Evolutionary conservation across 2,329 filamentous ascomycete species (phyloP).

Genomic region (Beauveria varroae): DNA sequence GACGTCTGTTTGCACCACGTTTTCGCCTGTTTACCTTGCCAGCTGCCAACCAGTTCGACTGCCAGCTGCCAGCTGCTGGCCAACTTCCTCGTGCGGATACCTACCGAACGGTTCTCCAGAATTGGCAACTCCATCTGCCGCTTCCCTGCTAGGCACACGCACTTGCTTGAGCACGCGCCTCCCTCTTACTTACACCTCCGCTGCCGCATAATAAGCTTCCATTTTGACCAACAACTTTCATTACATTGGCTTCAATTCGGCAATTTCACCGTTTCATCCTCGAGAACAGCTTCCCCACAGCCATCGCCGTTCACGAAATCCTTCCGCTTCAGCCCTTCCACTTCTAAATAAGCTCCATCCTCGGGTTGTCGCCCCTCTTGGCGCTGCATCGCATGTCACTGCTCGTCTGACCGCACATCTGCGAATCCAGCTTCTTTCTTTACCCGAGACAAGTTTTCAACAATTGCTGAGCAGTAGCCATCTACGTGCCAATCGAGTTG

Average conservation of each 20-base stretch:
- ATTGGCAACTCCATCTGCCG: conserved; percentile 7
- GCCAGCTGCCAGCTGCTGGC: background rate
- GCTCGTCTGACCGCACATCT: background rate
- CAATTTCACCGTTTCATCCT: background rate
- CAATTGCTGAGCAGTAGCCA: background rate
- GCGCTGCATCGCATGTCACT: conserved; percentile 7
- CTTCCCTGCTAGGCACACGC: background rate
- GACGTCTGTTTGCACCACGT: background rate
- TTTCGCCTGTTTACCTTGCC: background rate
- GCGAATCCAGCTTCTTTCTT: background rate
- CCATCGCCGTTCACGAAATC: background rate
- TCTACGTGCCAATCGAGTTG: background rate
- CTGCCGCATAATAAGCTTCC: background rate
- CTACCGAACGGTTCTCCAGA: conserved; percentile 2
- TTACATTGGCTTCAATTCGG: background rate
- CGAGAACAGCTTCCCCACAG: background rate
- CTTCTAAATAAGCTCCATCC: background rate
- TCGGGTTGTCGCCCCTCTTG: background rate
- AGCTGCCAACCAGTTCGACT: background rate
- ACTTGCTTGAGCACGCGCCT: background rate
- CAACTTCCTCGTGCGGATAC: background rate
- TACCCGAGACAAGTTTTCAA: background rate
- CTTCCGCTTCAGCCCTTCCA: background rate
- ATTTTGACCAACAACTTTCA: background rate
- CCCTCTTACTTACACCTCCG: conserved; percentile 1